Evolutionary conservation across 768 basidiomycete species (phyloP), one percentile per base, ranked within the genome.

Genomic region (Kwoniella sp.): DNA sequence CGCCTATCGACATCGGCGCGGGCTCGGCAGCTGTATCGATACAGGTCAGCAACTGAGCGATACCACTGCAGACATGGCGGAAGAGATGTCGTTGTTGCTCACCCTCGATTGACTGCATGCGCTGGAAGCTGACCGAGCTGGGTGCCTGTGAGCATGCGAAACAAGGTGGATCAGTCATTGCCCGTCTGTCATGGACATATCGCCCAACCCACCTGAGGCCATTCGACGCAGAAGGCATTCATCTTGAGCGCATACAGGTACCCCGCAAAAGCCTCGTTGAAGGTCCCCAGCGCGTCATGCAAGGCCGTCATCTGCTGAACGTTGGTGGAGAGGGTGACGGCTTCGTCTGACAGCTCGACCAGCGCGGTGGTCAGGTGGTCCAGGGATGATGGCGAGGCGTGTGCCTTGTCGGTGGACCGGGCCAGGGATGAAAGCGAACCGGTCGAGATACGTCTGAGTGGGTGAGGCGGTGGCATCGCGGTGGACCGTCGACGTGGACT

Each of bases 221-320:
- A 95, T 69, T 95, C 91, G 0, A 84, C 84, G n/a, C 89, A 90
- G 50, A 93, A 80, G 2, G 89, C 84, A 68, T 92, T 90, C 89
- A 96, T 93, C 69, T 88, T 86, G 83, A 92, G 84, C 20, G 85
- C 83, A 70, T 91, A 92, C 10, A 93, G 75, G 81, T 84, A 92
- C 68, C 87, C 89, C 12, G 91, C 87, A 66, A 96, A 93, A 12
- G 84, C 83, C 74, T 96, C 91, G 70, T 95, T 95, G 78, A 93
- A 93, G 4, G 82, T 84, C 12, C 82, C 81, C 46, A 96, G 79
- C 17, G 87, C 84, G 39, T 84, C 79, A 71, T 84, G 83, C 57
- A 96, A 80, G 22, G 79, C 77, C 56, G 81, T 81, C 65, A 96
- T 79, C 20, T 80, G 80, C 57, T 86, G 82, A 9, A 88, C 75